Conservation (phyloP, 2,329 filamentous ascomycete genomes). For the Diaporthe sp. region DNA sequence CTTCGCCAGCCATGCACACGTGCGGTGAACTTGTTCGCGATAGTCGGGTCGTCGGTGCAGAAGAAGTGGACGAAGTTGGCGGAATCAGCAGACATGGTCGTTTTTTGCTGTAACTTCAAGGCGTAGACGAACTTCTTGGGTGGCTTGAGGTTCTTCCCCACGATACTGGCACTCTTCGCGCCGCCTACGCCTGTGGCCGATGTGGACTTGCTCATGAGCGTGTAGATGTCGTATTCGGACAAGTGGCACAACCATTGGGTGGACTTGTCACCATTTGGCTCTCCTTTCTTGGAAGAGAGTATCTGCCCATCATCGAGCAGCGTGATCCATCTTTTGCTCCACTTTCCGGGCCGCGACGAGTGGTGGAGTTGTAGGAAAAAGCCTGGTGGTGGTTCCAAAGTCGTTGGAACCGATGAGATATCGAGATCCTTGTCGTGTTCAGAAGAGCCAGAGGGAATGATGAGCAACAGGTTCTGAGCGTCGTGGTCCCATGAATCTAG, state of each 20-base stretch:
- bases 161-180: conserved; percentile 54
- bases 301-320: conserved; percentile 81
- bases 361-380: conserved; percentile 82
- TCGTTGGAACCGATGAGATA: conserved; percentile 71
- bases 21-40: conserved; percentile 78
- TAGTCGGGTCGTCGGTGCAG: conserved; percentile 78
- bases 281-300: conserved; percentile 76
- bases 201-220: conserved; percentile 63
- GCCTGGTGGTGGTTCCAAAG: conserved; percentile 72
- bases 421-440: conserved; percentile 74
- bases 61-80: conserved; percentile 96
- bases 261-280: conserved; percentile 76
- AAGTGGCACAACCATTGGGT: conserved; percentile 82
- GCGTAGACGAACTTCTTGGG: conserved; percentile 90
- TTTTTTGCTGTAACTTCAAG: conserved; percentile 93
- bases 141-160: conserved; percentile 77
- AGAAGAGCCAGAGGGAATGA: conserved; percentile 71
- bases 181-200: conserved; percentile 63
- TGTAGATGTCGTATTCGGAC: conserved; percentile 94
- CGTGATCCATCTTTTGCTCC: conserved; percentile 87
- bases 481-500: conserved; percentile 95
- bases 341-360: conserved; percentile 85
- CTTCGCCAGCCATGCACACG: conserved; percentile 87
- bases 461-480: conserved; percentile 78
- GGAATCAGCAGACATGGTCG: conserved; percentile 83